Conservation (phyloP, 1,284 basidiomycete genomes). For the Erythrobasidium hasegawianum region DNA sequence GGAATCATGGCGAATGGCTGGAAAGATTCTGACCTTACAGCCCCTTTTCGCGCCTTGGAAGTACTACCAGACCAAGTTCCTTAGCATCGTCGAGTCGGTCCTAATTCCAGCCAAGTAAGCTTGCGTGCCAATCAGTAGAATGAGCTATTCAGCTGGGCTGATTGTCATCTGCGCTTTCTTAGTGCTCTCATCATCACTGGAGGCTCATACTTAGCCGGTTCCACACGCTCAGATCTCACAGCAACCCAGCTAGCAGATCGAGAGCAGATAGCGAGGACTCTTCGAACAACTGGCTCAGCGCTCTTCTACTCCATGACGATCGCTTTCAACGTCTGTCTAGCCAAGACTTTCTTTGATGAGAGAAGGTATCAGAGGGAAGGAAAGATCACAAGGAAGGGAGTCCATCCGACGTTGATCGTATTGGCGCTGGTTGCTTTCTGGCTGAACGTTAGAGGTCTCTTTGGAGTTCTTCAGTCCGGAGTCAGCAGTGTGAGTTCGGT, state of each 20-base stretch:
- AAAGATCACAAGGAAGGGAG: not conserved
- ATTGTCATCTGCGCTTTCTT: not conserved
- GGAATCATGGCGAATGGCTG: not conserved
- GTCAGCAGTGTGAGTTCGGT: no score
- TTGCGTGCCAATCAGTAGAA: no score
- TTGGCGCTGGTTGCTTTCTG: conserved; percentile 19
- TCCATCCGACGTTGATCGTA: conserved; percentile 1
- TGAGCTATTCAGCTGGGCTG: not conserved
- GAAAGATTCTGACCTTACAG: not conserved
- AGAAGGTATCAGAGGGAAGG: not conserved
- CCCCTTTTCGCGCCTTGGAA: conserved; percentile 26
- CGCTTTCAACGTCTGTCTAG: conserved; percentile 13
- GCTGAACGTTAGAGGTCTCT: conserved; percentile 12
- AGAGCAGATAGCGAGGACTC: conserved; percentile 8
- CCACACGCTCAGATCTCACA: not conserved
- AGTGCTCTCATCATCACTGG: conserved; percentile 25
- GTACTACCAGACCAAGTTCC: conserved; percentile 23
- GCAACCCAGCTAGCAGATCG: conserved; percentile 6
- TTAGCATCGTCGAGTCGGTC: conserved; percentile 14
- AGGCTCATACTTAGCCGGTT: conserved; percentile 13
- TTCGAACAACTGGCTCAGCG: conserved; percentile 16
- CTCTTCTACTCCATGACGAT: conserved; percentile 24
- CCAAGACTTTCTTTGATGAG: conserved; percentile 15
- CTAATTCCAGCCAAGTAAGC: conserved; percentile 25
- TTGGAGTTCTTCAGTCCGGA: not conserved